phyloP scores from a whole-genome alignment of 805 yeast genomes.

The Wickerhamiella cacticola region DNA sequence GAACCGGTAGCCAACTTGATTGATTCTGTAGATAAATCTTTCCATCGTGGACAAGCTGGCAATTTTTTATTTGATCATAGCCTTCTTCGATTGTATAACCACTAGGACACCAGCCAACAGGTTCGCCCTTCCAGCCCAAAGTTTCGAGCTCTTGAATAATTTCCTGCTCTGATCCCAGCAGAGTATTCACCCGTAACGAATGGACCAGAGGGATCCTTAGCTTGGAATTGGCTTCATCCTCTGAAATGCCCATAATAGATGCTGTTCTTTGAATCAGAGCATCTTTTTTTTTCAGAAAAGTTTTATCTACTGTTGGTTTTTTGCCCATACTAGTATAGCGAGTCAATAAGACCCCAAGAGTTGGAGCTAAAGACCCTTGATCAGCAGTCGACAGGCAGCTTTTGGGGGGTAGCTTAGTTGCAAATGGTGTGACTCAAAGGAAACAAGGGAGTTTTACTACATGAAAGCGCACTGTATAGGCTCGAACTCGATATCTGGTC shows the following conservation, averaged over 20 bases:
- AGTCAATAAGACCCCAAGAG: background rate
- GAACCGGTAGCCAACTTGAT: conserved; percentile 12
- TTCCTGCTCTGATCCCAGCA: background rate
- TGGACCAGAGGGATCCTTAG: conserved; percentile 6
- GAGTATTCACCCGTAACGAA: conserved; percentile 8
- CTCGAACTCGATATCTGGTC: too few relatives aligned
- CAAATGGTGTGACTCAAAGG: too few relatives aligned
- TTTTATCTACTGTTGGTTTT: conserved; percentile 7
- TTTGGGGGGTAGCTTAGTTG: too few relatives aligned
- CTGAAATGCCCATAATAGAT: background rate
- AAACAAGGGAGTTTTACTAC: too few relatives aligned
- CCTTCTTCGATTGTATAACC: conserved; percentile 9
- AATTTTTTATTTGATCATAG: conserved; percentile 6
- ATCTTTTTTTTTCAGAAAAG: conserved; percentile 7
- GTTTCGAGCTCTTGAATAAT: conserved; percentile 1
- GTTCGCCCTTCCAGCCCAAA: conserved; percentile 9
- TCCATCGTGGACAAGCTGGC: conserved; percentile 5
- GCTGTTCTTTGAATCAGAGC: conserved; percentile 8
- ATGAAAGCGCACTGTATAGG: too few relatives aligned
- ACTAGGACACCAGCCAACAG: conserved; percentile 8
- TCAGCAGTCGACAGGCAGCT: too few relatives aligned
- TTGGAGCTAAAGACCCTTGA: background rate
- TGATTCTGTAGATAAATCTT: conserved; percentile 8
- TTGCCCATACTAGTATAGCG: conserved; percentile 7
- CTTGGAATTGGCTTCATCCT: conserved; percentile 1